These are phyloP conservation scores for Psilocybe cubensis DNA, from an alignment of 768 basidiomycete genomes.

Conservation along the genomic window DNA sequence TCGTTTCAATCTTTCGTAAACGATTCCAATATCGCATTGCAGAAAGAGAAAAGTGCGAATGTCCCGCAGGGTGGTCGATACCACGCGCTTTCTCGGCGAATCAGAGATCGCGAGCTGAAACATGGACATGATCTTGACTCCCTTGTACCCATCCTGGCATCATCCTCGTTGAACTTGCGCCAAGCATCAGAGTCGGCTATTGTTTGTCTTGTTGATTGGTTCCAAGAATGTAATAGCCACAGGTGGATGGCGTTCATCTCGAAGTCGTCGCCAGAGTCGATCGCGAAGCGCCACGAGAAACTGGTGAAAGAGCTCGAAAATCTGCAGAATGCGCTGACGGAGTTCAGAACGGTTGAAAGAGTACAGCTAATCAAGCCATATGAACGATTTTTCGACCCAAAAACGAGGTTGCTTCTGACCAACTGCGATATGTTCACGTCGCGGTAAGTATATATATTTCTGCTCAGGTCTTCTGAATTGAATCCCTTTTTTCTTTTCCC, in stretches of 20 bases:
- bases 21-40: conserved; percentile 29
- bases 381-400: conserved; percentile 43
- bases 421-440: conserved; percentile 40
- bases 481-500: not conserved
- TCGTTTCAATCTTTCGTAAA: conserved; percentile 43
- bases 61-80: conserved; percentile 26
- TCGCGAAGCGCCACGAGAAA: conserved; percentile 27
- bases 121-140: conserved; percentile 47
- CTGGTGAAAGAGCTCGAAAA: conserved; percentile 27
- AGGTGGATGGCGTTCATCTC: conserved; percentile 38
- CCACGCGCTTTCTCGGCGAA: conserved; percentile 28
- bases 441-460: conserved; percentile 26
- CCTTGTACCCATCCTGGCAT: conserved; percentile 43
- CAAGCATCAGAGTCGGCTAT: conserved; percentile 31
- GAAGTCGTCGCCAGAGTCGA: conserved; percentile 18
- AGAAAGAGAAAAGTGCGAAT: conserved; percentile 25
- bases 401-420: conserved; percentile 32
- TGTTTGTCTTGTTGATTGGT: conserved; percentile 31
- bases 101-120: conserved; percentile 36
- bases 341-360: conserved; percentile 39
- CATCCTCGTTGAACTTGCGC: conserved; percentile 38
- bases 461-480: not conserved
- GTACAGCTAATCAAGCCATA: conserved; percentile 42
- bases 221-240: conserved; percentile 36
- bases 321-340: conserved; percentile 30